Conservation (phyloP, 2,329 filamentous ascomycete species). For the Epicoccum nigrum region DNA sequence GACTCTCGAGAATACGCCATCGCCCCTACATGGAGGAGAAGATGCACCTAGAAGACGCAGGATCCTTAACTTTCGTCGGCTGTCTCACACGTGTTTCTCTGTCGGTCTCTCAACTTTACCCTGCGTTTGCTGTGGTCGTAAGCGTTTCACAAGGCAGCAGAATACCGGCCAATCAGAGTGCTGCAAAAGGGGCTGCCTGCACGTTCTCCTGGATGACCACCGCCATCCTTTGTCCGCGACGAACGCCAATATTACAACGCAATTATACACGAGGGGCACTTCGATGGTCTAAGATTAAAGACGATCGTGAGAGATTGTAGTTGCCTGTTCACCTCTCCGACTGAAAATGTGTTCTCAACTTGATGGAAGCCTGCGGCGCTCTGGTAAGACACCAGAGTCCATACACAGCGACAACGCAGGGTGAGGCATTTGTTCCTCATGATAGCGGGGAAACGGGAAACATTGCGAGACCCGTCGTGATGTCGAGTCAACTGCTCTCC, state of each 20-base stretch:
- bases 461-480: background rate
- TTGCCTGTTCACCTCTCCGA: conserved; percentile 1
- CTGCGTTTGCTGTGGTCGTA: conserved; percentile 20
- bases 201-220: conserved; percentile 11
- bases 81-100: conserved; percentile 28
- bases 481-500: background rate
- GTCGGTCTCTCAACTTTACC: conserved; percentile 16
- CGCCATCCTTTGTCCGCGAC: background rate
- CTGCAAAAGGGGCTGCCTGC: conserved; percentile 32
- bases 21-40: conserved; percentile 6
- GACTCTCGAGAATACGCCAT: background rate
- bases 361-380: conserved; percentile 3
- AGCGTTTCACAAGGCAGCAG: conserved; percentile 39
- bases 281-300: conserved; percentile 5
- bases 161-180: conserved; percentile 34
- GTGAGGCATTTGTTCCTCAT: conserved; percentile 9
- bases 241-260: background rate
- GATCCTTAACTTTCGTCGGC: conserved; percentile 22
- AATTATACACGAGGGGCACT: background rate
- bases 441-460: conserved; percentile 4
- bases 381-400: background rate
- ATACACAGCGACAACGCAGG: background rate
- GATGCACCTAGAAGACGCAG: conserved; percentile 15
- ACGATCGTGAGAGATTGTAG: background rate
- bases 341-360: conserved; percentile 4